Evolutionary conservation across 352 stramenopile genomes (phyloP).

Genomic region (Globisporangium carolinianum): DNA sequence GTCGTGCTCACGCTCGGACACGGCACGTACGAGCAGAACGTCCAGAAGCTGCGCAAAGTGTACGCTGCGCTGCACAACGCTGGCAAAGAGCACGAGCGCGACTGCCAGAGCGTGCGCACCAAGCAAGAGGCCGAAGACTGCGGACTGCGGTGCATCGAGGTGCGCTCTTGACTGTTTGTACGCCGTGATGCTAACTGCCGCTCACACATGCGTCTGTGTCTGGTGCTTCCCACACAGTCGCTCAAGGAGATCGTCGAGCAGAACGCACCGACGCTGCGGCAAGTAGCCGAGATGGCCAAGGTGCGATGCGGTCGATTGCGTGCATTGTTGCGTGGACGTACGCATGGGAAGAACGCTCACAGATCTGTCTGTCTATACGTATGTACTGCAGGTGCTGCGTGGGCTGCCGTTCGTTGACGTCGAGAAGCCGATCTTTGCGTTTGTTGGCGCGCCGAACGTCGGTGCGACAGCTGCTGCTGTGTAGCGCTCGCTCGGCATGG

Average conservation of each 20-base stretch:
- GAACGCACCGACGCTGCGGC: constrained; percentile 28
- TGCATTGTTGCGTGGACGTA: neutral
- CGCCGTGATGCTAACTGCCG: neutral
- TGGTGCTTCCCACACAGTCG: constrained; percentile 16
- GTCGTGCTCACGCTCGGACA: constrained; percentile 72
- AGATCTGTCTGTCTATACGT: neutral
- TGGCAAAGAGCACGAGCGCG: constrained; percentile 62
- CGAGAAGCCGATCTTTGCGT: constrained; percentile 77
- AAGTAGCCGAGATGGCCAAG: constrained; percentile 60
- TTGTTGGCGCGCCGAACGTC: constrained; percentile 80
- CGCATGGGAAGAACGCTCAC: too few species aligned
- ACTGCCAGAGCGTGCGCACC: constrained; percentile 60
- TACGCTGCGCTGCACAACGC: constrained; percentile 73
- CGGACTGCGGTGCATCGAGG: constrained; percentile 68
- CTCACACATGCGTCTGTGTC: neutral
- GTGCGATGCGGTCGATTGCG: constrained; percentile 7
- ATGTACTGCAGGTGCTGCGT: constrained; percentile 40
- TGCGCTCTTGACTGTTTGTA: constrained; percentile 10
- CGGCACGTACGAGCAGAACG: constrained; percentile 60
- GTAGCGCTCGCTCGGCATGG: neutral
- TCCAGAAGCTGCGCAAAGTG: constrained; percentile 71
- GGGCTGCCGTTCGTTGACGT: constrained; percentile 73
- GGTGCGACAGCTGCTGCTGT: constrained; percentile 23
- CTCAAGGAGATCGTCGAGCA: constrained; percentile 39
- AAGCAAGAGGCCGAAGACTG: constrained; percentile 79